Base-by-base conservation (phyloP, 179 eudicot genomes). In the Heliamphora pulchella region DNA sequence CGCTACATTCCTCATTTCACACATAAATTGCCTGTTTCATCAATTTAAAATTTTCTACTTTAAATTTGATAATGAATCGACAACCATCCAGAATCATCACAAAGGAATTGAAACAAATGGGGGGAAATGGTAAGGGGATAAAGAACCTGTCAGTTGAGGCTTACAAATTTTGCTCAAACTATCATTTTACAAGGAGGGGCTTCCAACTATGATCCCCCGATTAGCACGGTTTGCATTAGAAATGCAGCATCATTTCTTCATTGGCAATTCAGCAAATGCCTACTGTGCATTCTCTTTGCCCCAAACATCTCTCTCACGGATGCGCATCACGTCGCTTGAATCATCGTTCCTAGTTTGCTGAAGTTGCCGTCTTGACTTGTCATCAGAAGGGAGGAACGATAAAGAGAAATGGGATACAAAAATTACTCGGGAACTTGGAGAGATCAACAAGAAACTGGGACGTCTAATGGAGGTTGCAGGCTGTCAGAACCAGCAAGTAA, bases 401-500 rank as follows among this genome's bases (percentile, higher is more conserved):
- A 7, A 67, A 67, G 55, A 59, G 41, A 44, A 39, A 46, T 3
- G 39, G 66, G 13, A 59, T 15, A 75, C 66, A 41, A 44, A 46
- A 53, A 6, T 3, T 63, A 9, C 53, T 39, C 41, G 0, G 13
- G 57, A 11, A 55, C 5, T 79, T 65, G n/a, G 39, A 3, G 67
- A 44, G 51, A 68, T 87, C 82, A 83, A 53, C 78, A 67, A 17
- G 78, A 80, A 77, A 85, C 79, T 62, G 86, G 43, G n/a, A 83
- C 75, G 54, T 83, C 85, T 3, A 68, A 39, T 65, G 80, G 57
- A 31, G 84, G 64, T 83, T 76, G 76, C 66, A 53, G 63, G 80
- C 71, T 74, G 17, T 80, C 78, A 22, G 80, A 58, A 58, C 51
- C 81, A 5, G 53, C 74, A 43, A 85, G 82, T 86, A 96, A 85